Evolutionary conservation across 1,284 basidiomycete species (phyloP).

Genomic region (Cryptococcus sp.): DNA sequence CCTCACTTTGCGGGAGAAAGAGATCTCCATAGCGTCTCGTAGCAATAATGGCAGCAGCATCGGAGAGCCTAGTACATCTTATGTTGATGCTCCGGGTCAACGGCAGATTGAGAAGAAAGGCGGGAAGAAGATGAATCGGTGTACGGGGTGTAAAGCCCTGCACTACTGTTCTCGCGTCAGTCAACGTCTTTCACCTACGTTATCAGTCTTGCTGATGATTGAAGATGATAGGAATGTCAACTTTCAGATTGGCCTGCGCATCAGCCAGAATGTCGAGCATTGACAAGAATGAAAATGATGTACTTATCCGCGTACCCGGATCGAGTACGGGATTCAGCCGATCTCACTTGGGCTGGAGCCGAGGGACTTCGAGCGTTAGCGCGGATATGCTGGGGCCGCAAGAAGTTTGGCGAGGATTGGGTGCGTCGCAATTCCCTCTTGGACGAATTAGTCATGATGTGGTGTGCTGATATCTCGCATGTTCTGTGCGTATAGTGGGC

Average conservation of each 20-base stretch:
- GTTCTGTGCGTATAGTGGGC: slow-evolving; percentile 57
- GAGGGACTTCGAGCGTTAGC: slow-evolving; percentile 70
- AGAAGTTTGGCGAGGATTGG: slow-evolving; percentile 61
- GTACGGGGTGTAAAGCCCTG: slow-evolving; percentile 67
- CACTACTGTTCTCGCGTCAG: slow-evolving; percentile 72
- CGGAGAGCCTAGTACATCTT: not conserved
- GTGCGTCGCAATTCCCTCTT: slow-evolving; percentile 54
- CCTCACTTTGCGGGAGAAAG: slow-evolving; percentile 37
- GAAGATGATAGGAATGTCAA: slow-evolving; percentile 66
- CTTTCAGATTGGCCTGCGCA: slow-evolving; percentile 73
- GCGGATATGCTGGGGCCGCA: slow-evolving; percentile 68
- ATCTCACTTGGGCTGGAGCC: slow-evolving; percentile 60
- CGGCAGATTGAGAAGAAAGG: not conserved
- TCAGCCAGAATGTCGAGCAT: slow-evolving; percentile 71
- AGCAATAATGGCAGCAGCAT: slow-evolving; percentile 6
- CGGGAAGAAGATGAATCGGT: slow-evolving; percentile 58
- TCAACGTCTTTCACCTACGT: not conserved
- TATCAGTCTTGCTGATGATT: not conserved
- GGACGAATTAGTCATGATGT: not conserved
- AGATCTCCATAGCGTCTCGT: slow-evolving; percentile 7
- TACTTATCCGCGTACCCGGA: slow-evolving; percentile 18
- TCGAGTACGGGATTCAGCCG: slow-evolving; percentile 48
- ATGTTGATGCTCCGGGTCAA: not conserved
- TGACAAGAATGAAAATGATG: slow-evolving; percentile 53
- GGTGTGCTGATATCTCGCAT: not conserved